Evolutionary conservation across 2,329 filamentous ascomycete genomes (phyloP), one percentile per base, ranked within the genome.

Genomic region (Sarocladium kiliense): DNA sequence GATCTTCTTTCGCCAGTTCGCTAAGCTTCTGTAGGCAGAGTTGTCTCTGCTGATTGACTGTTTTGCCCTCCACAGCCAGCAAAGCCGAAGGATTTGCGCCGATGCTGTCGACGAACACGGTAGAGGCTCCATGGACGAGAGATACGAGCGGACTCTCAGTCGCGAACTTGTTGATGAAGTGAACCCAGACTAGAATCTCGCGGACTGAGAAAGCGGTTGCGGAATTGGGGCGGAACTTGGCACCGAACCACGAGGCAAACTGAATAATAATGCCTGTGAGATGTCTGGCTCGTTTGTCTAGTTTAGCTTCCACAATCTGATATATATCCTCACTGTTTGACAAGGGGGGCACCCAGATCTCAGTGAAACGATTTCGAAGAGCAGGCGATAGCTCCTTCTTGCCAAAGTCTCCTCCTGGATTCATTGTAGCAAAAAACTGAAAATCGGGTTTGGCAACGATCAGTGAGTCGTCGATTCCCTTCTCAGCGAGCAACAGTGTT

Each of bases 341-440:
- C 57, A 97, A 75, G 1, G 92, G 82, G 1, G 94, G 91, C 0
- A 97, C 94, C 94, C 94, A 99, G 9, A 99, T 97, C 71, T 99
- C 94, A 0, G 94, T 99, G 68, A 99, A 96, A 58, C 94, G 89
- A 68, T 99, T 99, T 45, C 94, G 83, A 57, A 99, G 75, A 14
- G 94, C 95, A 2, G 94, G 94, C 1, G 94, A 99, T 12, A 99
- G 80, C 69, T 99, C 94, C 62, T 93, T 91, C 74, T 99, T 99
- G 60, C 94, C 94, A 68, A 97, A 99, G 66, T 99, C 94, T 45
- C 95, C 94, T 53, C 95, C 95, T 9, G 94, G 94, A 62, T 99
- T 99, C 94, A 99, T 99, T 0, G 94, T 99, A 3, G 94, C 93
- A 57, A 99, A 83, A 71, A 99, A 97, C 65, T 99, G 92, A 70